A percentile compares a stretch with the other conserved stretches of the same genome.
Evolutionary conservation across 257 asterid species (phyloP).

Genomic region (Petunia axillaris): DNA sequence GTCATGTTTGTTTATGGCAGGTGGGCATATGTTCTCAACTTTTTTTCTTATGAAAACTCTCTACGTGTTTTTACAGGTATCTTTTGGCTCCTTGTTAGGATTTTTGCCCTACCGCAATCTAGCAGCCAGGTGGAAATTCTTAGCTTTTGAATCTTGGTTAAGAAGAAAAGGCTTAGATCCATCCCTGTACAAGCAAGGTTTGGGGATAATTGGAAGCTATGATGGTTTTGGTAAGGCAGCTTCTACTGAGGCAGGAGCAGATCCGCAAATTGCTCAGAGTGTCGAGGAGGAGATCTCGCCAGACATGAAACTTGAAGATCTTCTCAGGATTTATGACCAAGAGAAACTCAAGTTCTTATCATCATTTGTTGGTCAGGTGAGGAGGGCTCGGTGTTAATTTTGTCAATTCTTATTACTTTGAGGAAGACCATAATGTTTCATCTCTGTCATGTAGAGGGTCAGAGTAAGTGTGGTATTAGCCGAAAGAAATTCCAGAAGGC

Average conservation of each 20-base stretch:
- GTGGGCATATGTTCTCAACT: no score
- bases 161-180: conserved; percentile 88
- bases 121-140: conserved; percentile 88
- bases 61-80: conserved; percentile 53
- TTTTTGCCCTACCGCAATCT: conserved; percentile 93
- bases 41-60: background rate
- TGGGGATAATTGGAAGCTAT: conserved; percentile 71
- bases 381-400: conserved; percentile 33
- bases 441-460: conserved; percentile 59
- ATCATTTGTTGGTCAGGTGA: conserved; percentile 95
- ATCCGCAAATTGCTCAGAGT: conserved; percentile 40
- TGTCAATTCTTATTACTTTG: conserved; percentile 20
- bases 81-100: conserved; percentile 89
- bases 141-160: conserved; percentile 96
- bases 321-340: conserved; percentile 77
- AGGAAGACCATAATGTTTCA: conserved; percentile 20
- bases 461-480: conserved; percentile 69
- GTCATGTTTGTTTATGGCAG: background rate
- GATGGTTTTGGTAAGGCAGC: conserved; percentile 52
- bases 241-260: conserved; percentile 43
- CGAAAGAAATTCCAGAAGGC: conserved; percentile 73
- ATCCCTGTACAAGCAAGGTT: conserved; percentile 70
- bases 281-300: conserved; percentile 46
- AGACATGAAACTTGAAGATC: conserved; percentile 88
- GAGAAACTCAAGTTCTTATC: conserved; percentile 85